Percentiles rank a stretch among this genome's conserved stretches.
phyloP scores from a whole-genome alignment of 2,329 filamentous ascomycete species.

The Beauveria caledonica region DNA sequence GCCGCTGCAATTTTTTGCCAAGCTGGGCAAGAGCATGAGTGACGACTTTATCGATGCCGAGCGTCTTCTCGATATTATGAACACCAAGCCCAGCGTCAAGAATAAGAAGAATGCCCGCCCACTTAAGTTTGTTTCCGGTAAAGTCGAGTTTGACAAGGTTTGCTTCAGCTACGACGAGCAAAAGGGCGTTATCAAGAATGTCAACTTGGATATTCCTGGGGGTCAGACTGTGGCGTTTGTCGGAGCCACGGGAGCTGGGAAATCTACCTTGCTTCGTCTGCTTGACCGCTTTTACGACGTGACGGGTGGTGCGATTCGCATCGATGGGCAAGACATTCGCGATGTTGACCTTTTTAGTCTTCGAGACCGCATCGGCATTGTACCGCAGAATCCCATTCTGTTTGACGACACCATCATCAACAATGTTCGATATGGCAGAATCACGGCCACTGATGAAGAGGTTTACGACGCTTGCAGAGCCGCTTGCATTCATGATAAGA shows the following conservation, averaged over 20 bases:
- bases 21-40: constrained; percentile 47
- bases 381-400: constrained; percentile 46
- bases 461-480: constrained; percentile 46
- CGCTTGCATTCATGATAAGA: constrained; percentile 51
- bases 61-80: constrained; percentile 49
- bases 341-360: constrained; percentile 43
- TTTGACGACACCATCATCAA: constrained; percentile 53
- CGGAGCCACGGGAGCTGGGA: constrained; percentile 51
- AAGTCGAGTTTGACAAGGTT: constrained; percentile 47
- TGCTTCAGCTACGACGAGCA: constrained; percentile 52
- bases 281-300: constrained; percentile 53
- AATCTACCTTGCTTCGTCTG: constrained; percentile 51
- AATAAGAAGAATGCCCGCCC: constrained; percentile 43
- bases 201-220: constrained; percentile 42
- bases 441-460: constrained; percentile 46
- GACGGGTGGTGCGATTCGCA: constrained; percentile 40
- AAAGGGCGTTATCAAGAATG: constrained; percentile 46
- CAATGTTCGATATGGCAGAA: constrained; percentile 49
- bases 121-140: constrained; percentile 42
- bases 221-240: constrained; percentile 53
- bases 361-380: constrained; percentile 45
- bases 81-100: constrained; percentile 45
- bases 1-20: constrained; percentile 62
- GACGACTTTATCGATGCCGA: constrained; percentile 51
- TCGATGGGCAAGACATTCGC: constrained; percentile 50